Evolutionary conservation across 352 stramenopile genomes (phyloP).

Genomic region (Phytophthora melonis): DNA sequence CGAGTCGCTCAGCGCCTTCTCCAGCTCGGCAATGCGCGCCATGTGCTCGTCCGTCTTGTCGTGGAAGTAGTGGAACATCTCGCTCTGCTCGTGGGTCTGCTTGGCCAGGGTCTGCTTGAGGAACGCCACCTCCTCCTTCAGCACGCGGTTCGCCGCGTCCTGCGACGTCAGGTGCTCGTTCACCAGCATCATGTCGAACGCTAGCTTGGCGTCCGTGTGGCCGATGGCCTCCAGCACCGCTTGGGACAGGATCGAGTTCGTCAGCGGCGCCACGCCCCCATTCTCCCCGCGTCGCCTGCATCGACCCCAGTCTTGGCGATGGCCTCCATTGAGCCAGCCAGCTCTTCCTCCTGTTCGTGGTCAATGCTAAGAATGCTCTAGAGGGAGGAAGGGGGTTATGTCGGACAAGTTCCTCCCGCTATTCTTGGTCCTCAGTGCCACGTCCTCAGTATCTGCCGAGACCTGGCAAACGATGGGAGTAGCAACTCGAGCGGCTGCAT

Average conservation of each 20-base stretch:
- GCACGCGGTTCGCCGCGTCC: slow-evolving; percentile 43
- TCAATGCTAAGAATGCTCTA: not conserved
- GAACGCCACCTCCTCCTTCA: slow-evolving; percentile 59
- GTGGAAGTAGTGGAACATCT: slow-evolving; percentile 92
- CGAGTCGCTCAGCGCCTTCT: slow-evolving; percentile 40
- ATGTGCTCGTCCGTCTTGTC: slow-evolving; percentile 85
- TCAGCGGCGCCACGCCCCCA: slow-evolving; percentile 13
- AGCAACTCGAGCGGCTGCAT: too few species aligned
- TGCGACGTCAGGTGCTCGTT: slow-evolving; percentile 55
- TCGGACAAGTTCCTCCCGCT: not conserved
- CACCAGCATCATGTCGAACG: slow-evolving; percentile 76
- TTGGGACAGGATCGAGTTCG: slow-evolving; percentile 53
- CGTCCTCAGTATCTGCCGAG: not conserved
- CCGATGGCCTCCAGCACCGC: slow-evolving; percentile 54
- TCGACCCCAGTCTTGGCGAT: not conserved
- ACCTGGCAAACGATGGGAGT: not conserved
- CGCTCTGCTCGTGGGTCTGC: slow-evolving; percentile 67
- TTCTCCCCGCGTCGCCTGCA: slow-evolving; percentile 10
- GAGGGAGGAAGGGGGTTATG: not conserved
- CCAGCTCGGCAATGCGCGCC: slow-evolving; percentile 64
- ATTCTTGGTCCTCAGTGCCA: not conserved
- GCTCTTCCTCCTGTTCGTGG: not conserved
- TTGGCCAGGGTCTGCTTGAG: slow-evolving; percentile 54
- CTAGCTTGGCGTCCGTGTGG: slow-evolving; percentile 61
- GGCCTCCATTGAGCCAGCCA: not conserved